These are phyloP conservation scores for Heterobasidion occidentale DNA, from an alignment of 1,284 basidiomycete species.

Conservation along the genomic window DNA sequence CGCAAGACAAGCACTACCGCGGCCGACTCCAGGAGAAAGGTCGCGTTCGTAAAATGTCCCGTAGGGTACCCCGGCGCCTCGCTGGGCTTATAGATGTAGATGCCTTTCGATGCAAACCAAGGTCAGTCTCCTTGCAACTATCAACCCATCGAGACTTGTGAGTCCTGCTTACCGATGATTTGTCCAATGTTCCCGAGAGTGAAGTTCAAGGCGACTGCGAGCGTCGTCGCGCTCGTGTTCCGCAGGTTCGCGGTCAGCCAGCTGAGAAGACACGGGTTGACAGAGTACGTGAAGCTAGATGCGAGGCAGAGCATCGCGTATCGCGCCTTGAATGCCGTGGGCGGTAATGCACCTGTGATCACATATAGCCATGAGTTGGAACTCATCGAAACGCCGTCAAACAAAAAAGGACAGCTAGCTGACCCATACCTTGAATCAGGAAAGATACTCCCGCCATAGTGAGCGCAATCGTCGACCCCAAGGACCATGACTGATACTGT, in stretches of 20 bases:
- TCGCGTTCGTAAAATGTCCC: slow-evolving; percentile 29
- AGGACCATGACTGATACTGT: slow-evolving; percentile 12
- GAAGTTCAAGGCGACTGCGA: slow-evolving; percentile 29
- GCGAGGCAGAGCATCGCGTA: slow-evolving; percentile 28
- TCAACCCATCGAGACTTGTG: neutral
- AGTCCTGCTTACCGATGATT: slow-evolving; percentile 17
- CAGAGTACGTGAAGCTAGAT: slow-evolving; percentile 25
- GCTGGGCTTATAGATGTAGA: slow-evolving; percentile 29
- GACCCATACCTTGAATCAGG: slow-evolving; percentile 11
- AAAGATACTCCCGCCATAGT: slow-evolving; percentile 13
- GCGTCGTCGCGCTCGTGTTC: slow-evolving; percentile 23
- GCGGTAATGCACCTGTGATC: slow-evolving; percentile 18
- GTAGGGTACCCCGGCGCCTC: slow-evolving; percentile 27
- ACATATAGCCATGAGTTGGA: too few relatives aligned
- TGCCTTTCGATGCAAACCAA: slow-evolving; percentile 12
- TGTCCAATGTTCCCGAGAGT: slow-evolving; percentile 29
- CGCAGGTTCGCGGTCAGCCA: slow-evolving; percentile 29
- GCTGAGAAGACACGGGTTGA: slow-evolving; percentile 27
- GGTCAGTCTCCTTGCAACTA: neutral
- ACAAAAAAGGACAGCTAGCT: too few relatives aligned
- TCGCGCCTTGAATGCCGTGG: slow-evolving; percentile 22
- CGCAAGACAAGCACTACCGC: slow-evolving; percentile 13
- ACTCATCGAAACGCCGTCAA: too few relatives aligned
- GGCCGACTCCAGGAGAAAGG: slow-evolving; percentile 19
- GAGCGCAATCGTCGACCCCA: slow-evolving; percentile 11